These are phyloP conservation scores for Thraustochytrium striatum DNA, from an alignment of 352 stramenopile species.

Conservation along the genomic window DNA sequence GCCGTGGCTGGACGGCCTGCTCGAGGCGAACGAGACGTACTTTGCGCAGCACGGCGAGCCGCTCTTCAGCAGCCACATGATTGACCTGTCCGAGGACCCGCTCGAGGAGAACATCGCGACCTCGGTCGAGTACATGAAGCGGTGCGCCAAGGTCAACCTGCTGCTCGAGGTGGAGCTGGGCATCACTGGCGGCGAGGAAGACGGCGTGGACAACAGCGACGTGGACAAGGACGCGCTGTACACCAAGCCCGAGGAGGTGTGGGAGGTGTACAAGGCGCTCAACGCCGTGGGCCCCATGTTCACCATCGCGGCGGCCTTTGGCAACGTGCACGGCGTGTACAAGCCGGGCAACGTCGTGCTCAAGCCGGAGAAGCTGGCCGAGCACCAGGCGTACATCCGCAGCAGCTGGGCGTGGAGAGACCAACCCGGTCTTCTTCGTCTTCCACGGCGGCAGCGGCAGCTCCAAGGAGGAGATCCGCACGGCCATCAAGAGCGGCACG, in stretches of 20 bases:
- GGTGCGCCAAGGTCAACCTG: constrained; percentile 90
- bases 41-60: constrained; percentile 85
- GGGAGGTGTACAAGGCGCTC: constrained; percentile 90
- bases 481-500: constrained; percentile 90
- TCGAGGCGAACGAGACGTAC: constrained; percentile 90
- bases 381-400: constrained; percentile 77
- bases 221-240: constrained; percentile 89
- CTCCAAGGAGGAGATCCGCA: constrained; percentile 89
- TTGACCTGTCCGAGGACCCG: constrained; percentile 95
- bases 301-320: constrained; percentile 91
- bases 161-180: constrained; percentile 97
- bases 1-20: constrained; percentile 95
- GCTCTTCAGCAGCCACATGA: constrained; percentile 96
- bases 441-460: constrained; percentile 98
- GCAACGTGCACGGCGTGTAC: constrained; percentile 97
- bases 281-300: constrained; percentile 82
- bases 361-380: constrained; percentile 91
- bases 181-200: constrained; percentile 95
- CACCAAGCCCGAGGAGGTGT: constrained; percentile 89
- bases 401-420: constrained; percentile 66
- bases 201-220: constrained; percentile 95
- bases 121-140: constrained; percentile 95
- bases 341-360: constrained; percentile 97
- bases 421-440: constrained; percentile 96
- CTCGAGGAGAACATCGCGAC: constrained; percentile 96